phyloP scores from a whole-genome alignment of 108 stramenopile species.

The Cyclotella choctawhatcheeana region DNA sequence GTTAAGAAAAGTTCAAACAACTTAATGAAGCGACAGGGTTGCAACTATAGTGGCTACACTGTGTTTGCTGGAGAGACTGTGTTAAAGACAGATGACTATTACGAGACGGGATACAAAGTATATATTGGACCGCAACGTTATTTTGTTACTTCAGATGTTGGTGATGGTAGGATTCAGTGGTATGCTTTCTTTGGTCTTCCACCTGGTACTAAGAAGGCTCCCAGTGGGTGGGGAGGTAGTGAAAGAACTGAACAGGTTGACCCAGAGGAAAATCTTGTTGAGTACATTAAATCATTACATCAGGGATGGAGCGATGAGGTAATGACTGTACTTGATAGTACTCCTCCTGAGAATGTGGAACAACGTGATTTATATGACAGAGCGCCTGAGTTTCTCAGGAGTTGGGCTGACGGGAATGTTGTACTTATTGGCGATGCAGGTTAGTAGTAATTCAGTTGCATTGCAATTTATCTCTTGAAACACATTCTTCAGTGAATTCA shows the following conservation, averaged over 20 bases:
- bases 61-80: constrained; percentile 97
- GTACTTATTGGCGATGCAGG: constrained; percentile 94
- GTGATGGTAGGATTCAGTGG: constrained; percentile 97
- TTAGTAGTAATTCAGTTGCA: neutral
- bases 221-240: constrained; percentile 86
- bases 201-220: constrained; percentile 92
- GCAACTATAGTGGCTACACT: constrained; percentile 96
- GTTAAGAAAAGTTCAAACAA: constrained; percentile 66
- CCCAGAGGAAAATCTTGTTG: constrained; percentile 87
- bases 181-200: constrained; percentile 98
- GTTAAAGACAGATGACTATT: constrained; percentile 89
- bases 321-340: constrained; percentile 91
- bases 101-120: constrained; percentile 94
- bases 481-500: too few relatives aligned
- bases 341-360: constrained; percentile 91
- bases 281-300: constrained; percentile 92
- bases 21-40: constrained; percentile 75
- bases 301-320: constrained; percentile 95
- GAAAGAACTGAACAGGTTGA: constrained; percentile 66
- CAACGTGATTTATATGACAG: constrained; percentile 97
- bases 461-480: too few relatives aligned
- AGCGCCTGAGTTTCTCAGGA: constrained; percentile 84
- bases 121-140: constrained; percentile 97
- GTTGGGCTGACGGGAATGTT: constrained; percentile 95
- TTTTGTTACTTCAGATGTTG: constrained; percentile 97